A percentile compares a stretch with the other conserved stretches of the same genome.
These are phyloP conservation scores for Botrytis aclada DNA, from an alignment of 2,329 filamentous ascomycete genomes.

Conservation along the genomic window DNA sequence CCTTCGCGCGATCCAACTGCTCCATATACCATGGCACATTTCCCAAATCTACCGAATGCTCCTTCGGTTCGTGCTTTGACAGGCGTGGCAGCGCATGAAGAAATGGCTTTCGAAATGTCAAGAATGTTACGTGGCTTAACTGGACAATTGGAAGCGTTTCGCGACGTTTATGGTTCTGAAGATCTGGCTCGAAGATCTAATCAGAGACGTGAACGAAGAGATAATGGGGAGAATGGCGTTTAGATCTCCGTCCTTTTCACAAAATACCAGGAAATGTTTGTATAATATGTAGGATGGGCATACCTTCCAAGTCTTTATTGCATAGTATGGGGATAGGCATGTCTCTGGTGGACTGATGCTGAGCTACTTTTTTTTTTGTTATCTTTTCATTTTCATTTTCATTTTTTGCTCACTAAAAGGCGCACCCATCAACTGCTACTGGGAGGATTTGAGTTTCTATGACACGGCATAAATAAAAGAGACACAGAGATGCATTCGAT, in stretches of 20 bases:
- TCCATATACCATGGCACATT: conserved; percentile 25
- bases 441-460: neutral
- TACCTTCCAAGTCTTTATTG: neutral
- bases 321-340: neutral
- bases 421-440: neutral
- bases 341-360: neutral
- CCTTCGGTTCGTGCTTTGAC: conserved; percentile 32
- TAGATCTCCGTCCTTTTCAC: neutral
- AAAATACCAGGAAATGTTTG: neutral
- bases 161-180: conserved; percentile 28
- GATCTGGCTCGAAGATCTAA: conserved; percentile 19
- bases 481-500: neutral
- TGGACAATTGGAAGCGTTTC: conserved; percentile 31
- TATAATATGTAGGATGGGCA: neutral
- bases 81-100: conserved; percentile 29
- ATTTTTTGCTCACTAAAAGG: neutral
- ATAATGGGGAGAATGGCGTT: conserved; percentile 15
- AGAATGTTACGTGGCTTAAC: conserved; percentile 29
- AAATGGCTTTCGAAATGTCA: conserved; percentile 33
- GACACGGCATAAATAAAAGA: neutral
- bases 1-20: neutral
- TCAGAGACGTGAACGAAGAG: conserved; percentile 14
- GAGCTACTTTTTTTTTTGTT: neutral
- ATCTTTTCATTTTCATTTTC: neutral
- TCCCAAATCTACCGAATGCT: conserved; percentile 29